Evolutionary conservation across 805 yeast genomes (phyloP).

Genomic region (Brettanomyces nanus): DNA sequence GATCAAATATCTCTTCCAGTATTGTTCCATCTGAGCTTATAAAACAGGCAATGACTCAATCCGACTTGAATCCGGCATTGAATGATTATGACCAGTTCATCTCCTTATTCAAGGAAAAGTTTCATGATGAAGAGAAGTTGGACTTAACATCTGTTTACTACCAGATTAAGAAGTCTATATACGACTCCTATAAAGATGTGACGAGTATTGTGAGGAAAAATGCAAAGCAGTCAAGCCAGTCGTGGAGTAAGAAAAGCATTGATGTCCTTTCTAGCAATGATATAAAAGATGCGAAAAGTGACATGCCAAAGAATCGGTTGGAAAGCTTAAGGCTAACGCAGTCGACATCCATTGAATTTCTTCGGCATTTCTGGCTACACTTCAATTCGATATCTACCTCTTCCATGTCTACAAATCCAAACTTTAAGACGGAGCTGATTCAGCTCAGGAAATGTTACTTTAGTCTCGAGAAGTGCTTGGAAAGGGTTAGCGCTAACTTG

Average conservation of each 20-base stretch:
- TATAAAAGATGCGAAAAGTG: constrained; percentile 18
- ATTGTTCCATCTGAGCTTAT: constrained; percentile 18
- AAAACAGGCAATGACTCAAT: constrained; percentile 13
- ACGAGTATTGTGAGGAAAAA: constrained; percentile 41
- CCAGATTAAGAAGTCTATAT: constrained; percentile 27
- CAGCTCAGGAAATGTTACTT: constrained; percentile 37
- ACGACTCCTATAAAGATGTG: constrained; percentile 37
- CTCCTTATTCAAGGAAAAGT: constrained; percentile 11
- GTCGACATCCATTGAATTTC: constrained; percentile 65
- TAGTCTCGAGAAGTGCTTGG: constrained; percentile 40
- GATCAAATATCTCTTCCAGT: constrained; percentile 20
- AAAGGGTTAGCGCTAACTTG: constrained; percentile 30
- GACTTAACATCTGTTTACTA: constrained; percentile 19
- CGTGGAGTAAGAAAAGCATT: constrained; percentile 28
- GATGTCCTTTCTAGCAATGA: constrained; percentile 5
- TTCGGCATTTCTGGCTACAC: constrained; percentile 68
- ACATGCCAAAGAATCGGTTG: constrained; percentile 15
- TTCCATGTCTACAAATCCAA: constrained; percentile 21
- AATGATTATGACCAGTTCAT: constrained; percentile 22
- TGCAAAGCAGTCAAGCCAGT: constrained; percentile 44
- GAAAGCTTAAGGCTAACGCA: constrained; percentile 56
- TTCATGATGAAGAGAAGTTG: constrained; percentile 15
- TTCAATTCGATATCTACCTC: constrained; percentile 32
- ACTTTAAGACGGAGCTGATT: constrained; percentile 24
- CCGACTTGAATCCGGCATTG: constrained; percentile 20